phyloP scores from a whole-genome alignment of 495 filamentous ascomycete species.

The Penicillium turbatum region DNA sequence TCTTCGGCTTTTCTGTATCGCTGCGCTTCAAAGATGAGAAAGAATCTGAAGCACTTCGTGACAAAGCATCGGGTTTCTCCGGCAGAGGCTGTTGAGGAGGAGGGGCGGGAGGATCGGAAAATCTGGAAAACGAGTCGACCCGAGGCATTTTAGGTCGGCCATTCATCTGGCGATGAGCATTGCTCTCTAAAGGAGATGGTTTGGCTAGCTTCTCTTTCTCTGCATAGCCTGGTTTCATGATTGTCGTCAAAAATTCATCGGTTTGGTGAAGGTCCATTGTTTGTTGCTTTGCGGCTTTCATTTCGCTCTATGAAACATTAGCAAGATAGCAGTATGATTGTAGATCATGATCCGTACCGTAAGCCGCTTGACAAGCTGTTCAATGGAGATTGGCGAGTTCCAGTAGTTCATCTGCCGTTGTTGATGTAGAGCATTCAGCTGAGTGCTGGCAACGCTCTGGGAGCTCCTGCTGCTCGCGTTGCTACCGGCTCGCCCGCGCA shows the following conservation, averaged over 20 bases:
- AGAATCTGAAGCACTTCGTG: constrained; percentile 40
- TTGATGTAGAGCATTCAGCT: constrained; percentile 57
- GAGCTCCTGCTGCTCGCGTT: constrained; percentile 56
- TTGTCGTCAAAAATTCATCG: constrained; percentile 68
- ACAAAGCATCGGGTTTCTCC: constrained; percentile 74
- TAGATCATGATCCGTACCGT: constrained; percentile 59
- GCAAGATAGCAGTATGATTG: background rate
- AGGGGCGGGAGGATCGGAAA: constrained; percentile 85
- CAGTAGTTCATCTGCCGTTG: constrained; percentile 72
- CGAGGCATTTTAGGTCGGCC: constrained; percentile 53
- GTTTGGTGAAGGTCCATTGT: constrained; percentile 78
- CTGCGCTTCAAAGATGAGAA: constrained; percentile 60
- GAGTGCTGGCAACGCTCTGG: constrained; percentile 53
- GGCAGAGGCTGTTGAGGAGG: constrained; percentile 88
- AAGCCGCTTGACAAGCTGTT: constrained; percentile 90
- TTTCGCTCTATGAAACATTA: constrained; percentile 61
- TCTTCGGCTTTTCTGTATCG: constrained; percentile 70
- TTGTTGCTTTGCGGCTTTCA: constrained; percentile 83
- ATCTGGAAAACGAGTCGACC: constrained; percentile 55
- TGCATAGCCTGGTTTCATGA: constrained; percentile 64
- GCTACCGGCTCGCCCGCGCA: constrained; percentile 69
- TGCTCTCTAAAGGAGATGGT: constrained; percentile 36
- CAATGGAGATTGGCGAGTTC: constrained; percentile 83
- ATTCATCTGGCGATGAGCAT: constrained; percentile 38
- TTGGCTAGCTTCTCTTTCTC: constrained; percentile 56